Evolutionary conservation across 192 early-diverging fungal genomes (phyloP).

Genomic region (Ramicandelaber brevisporus): DNA sequence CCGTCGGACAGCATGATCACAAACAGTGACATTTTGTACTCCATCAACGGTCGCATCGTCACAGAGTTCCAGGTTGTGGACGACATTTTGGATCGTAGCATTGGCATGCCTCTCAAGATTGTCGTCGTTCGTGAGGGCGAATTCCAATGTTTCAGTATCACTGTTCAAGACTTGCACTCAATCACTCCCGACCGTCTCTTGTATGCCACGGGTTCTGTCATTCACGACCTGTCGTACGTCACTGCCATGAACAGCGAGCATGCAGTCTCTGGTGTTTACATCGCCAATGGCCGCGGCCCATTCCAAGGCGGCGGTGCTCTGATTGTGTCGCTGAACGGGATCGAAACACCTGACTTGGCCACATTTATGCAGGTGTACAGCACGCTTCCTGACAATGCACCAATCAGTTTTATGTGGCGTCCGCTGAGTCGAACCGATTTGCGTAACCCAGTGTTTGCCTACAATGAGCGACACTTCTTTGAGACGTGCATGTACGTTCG

Average conservation of each 20-base stretch:
- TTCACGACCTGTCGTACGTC: conserved; percentile 54
- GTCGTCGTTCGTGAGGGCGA: conserved; percentile 29
- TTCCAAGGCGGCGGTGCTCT: background rate
- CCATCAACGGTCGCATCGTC: conserved; percentile 29
- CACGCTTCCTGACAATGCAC: no score
- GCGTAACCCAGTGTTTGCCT: no score
- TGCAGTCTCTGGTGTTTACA: no score
- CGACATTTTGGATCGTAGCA: conserved; percentile 27
- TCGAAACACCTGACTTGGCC: no score
- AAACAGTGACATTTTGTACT: conserved; percentile 43
- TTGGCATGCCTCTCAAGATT: conserved; percentile 19
- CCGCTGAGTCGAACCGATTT: no score
- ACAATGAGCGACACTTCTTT: no score
- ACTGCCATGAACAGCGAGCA: no score
- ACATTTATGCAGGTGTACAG: no score
- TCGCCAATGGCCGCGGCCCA: conserved; percentile 6
- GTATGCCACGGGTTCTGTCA: conserved; percentile 58
- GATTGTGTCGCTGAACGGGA: no score
- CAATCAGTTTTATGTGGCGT: no score
- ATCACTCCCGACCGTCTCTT: conserved; percentile 67
- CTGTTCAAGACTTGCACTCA: conserved; percentile 41
- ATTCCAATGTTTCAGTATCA: conserved; percentile 12
- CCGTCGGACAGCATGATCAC: no score
- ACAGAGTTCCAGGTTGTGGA: conserved; percentile 47
- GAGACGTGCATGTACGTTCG: no score